Conservation (phyloP, 139 green algal genomes). For the Monoraphidium neglectum region DNA sequence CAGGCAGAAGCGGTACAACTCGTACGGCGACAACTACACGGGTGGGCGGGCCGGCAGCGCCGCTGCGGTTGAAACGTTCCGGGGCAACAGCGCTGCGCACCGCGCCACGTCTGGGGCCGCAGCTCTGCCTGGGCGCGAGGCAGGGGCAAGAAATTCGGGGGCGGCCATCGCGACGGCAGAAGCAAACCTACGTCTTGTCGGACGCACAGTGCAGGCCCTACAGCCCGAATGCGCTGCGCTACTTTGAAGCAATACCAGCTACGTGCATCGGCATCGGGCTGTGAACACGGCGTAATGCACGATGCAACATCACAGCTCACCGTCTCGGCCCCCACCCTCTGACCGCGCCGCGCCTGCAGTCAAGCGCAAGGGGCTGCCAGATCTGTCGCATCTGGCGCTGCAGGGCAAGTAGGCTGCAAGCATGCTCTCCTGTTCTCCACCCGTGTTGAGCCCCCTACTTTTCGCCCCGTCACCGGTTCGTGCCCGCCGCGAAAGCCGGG, state of each 20-base stretch:
- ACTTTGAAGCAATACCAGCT: no score
- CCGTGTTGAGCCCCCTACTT: no score
- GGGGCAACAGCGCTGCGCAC: not conserved
- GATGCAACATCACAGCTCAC: no score
- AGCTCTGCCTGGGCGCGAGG: not conserved
- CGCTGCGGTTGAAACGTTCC: not conserved
- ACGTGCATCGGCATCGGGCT: no score
- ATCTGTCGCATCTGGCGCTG: conserved; percentile 30
- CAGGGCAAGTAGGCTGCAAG: not conserved
- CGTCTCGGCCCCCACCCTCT: not conserved
- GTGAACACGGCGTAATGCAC: no score
- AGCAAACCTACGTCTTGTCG: not conserved
- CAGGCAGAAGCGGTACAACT: conserved; percentile 65
- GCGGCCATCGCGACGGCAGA: not conserved
- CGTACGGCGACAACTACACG: conserved; percentile 86
- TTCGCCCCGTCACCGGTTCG: no score
- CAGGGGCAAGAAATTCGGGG: not conserved
- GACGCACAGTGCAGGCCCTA: not conserved
- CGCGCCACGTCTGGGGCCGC: not conserved
- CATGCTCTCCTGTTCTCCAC: no score
- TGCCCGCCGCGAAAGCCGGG: no score
- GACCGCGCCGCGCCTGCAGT: conserved; percentile 11
- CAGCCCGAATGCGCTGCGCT: not conserved
- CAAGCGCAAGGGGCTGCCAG: conserved; percentile 40
- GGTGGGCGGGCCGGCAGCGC: conserved; percentile 2